Percentiles rank a stretch among this genome's conserved stretches.
These are phyloP conservation scores for Lasiodiplodia gonubiensis DNA, from an alignment of 2,329 filamentous ascomycete species.

Conservation along the genomic window DNA sequence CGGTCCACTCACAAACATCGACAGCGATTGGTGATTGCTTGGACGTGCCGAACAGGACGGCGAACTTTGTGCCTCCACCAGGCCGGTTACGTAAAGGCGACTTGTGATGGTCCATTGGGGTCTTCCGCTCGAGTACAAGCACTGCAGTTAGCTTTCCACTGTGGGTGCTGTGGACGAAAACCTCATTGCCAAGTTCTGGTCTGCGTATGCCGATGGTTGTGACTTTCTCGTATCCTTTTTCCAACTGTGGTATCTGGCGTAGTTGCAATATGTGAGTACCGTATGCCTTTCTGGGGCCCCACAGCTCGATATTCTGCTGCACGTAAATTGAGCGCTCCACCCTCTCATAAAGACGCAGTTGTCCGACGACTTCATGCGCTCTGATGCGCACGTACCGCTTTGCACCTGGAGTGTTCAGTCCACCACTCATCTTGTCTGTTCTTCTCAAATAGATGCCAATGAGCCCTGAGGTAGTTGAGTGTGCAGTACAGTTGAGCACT, in stretches of 20 bases:
- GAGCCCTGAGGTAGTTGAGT: neutral
- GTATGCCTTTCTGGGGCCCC: neutral
- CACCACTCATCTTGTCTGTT: too few relatives aligned
- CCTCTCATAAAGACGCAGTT: neutral
- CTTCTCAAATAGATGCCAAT: neutral
- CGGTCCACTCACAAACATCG: neutral
- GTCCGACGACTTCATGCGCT: neutral
- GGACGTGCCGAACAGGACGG: constrained; percentile 1
- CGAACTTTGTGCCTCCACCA: neutral
- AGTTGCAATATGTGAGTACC: neutral
- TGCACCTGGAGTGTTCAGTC: too few relatives aligned
- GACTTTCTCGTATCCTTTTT: neutral
- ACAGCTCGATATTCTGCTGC: neutral
- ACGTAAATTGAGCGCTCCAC: neutral
- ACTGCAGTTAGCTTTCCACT: neutral
- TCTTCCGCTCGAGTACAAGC: neutral
- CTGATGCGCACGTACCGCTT: neutral
- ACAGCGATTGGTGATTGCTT: neutral
- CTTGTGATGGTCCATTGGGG: neutral
- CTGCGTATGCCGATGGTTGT: neutral
- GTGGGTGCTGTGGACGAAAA: neutral
- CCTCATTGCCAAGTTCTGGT: neutral
- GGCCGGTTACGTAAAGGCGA: neutral
- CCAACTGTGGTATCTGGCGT: too few relatives aligned
- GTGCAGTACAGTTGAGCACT: neutral